phyloP scores from a whole-genome alignment of 495 filamentous ascomycete species.

The Xylaria castorea region DNA sequence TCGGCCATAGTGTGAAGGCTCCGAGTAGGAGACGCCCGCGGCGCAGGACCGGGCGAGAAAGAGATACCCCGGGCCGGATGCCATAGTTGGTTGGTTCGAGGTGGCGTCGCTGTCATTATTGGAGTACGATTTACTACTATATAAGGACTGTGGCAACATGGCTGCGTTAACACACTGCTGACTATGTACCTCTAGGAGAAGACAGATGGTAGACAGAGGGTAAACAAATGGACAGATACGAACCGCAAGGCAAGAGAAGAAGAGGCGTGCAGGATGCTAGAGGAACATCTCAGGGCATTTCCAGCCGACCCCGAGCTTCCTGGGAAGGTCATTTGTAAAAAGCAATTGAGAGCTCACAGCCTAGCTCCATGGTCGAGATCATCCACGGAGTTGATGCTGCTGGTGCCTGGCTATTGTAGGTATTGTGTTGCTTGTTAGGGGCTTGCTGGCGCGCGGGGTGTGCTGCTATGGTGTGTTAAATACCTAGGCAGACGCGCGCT shows the following conservation, averaged over 20 bases:
- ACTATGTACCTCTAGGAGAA: neutral
- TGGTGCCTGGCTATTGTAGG: neutral
- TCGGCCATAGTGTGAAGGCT: constrained; percentile 18
- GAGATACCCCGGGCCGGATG: constrained; percentile 49
- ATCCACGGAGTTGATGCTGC: neutral
- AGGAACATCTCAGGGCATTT: constrained; percentile 36
- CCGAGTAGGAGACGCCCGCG: constrained; percentile 27
- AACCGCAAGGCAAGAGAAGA: constrained; percentile 17
- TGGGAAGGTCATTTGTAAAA: constrained; percentile 36
- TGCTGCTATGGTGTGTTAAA: neutral
- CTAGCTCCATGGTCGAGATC: constrained; percentile 34
- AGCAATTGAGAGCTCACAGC: constrained; percentile 21
- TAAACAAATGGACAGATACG: neutral
- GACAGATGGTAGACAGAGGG: too few species aligned
- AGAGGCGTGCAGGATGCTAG: constrained; percentile 26
- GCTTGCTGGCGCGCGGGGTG: neutral
- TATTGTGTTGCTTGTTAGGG: neutral
- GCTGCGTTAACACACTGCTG: neutral
- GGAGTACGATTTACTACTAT: constrained; percentile 13
- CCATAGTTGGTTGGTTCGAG: constrained; percentile 45
- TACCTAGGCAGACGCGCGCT: neutral
- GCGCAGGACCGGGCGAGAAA: constrained; percentile 37
- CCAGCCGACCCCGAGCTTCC: constrained; percentile 31
- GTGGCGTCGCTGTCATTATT: constrained; percentile 40
- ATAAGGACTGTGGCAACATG: constrained; percentile 30